Evolutionary conservation across 2,329 filamentous ascomycete species (phyloP).

Genomic region (Nigrospora oryzae): DNA sequence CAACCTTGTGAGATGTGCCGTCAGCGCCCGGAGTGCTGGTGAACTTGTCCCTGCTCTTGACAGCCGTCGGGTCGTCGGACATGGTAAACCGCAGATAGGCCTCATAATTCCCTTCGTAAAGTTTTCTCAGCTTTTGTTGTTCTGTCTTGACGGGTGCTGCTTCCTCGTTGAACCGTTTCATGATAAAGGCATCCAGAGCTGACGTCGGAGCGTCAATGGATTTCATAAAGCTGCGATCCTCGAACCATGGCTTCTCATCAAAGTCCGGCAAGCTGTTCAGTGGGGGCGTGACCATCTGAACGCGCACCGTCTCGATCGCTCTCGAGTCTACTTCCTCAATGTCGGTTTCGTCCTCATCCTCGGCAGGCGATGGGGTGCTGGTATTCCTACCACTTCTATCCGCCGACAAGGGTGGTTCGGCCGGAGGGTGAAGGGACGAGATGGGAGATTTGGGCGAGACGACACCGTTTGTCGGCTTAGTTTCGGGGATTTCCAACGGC

Average conservation of each 20-base stretch:
- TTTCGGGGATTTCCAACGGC: conserved; percentile 2
- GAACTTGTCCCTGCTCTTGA: conserved; percentile 48
- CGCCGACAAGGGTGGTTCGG: conserved; percentile 14
- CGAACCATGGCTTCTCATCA: conserved; percentile 35
- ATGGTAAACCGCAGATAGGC: conserved; percentile 46
- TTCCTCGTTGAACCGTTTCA: conserved; percentile 33
- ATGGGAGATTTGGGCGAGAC: conserved; percentile 8
- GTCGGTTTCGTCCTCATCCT: conserved; percentile 46
- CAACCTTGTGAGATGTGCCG: conserved; percentile 22
- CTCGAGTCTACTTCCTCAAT: conserved; percentile 44
- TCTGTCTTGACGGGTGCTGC: conserved; percentile 24
- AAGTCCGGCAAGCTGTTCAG: conserved; percentile 44
- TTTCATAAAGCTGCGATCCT: conserved; percentile 35
- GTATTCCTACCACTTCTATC: conserved; percentile 18
- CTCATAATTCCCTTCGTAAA: conserved; percentile 39
- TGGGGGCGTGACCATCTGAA: conserved; percentile 45
- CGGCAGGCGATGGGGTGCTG: conserved; percentile 39
- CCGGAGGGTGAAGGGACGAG: conserved; percentile 15
- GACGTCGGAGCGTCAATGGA: conserved; percentile 29
- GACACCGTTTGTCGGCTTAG: conserved; percentile 5
- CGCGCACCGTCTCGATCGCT: conserved; percentile 38
- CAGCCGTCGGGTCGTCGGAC: conserved; percentile 44
- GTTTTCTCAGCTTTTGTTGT: conserved; percentile 28
- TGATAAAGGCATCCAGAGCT: conserved; percentile 34
- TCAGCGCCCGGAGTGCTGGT: conserved; percentile 28